Conservation (phyloP, 495 filamentous ascomycete genomes). For the Friedmanniomyces endolithicus region DNA sequence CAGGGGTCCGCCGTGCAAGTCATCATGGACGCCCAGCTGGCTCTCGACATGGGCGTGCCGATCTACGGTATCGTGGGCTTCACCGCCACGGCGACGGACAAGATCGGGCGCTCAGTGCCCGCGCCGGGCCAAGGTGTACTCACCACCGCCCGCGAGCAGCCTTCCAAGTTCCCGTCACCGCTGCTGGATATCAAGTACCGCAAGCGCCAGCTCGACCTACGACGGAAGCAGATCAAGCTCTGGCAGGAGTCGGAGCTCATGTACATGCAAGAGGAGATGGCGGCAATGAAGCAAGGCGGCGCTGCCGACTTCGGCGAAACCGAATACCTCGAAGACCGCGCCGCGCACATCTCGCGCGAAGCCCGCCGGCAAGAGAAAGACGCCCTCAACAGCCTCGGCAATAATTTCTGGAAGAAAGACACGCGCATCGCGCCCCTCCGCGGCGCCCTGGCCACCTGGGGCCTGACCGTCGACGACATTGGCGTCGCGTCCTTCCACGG, state of each 20-base stretch:
- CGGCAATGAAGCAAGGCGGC: slow-evolving; percentile 64
- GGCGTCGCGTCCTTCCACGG: slow-evolving; percentile 95
- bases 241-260: slow-evolving; percentile 93
- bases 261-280: slow-evolving; percentile 80
- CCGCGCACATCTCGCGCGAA: slow-evolving; percentile 77
- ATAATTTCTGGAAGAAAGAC: slow-evolving; percentile 97
- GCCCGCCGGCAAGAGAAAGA: slow-evolving; percentile 83
- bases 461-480: slow-evolving; percentile 92
- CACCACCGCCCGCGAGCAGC: slow-evolving; percentile 87
- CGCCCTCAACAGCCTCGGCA: slow-evolving; percentile 77
- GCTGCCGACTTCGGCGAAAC: slow-evolving; percentile 63
- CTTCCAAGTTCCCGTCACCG: slow-evolving; percentile 83
- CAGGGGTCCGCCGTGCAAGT: slow-evolving; percentile 97
- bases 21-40: slow-evolving; percentile 93
- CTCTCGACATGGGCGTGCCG: slow-evolving; percentile 95
- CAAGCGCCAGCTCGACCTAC: slow-evolving; percentile 81
- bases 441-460: slow-evolving; percentile 92
- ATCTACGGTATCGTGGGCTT: slow-evolving; percentile 91
- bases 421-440: slow-evolving; percentile 85
- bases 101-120: slow-evolving; percentile 94
- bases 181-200: slow-evolving; percentile 95
- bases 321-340: slow-evolving; percentile 77
- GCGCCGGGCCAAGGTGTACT: slow-evolving; percentile 94
- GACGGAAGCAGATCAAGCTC: slow-evolving; percentile 79
- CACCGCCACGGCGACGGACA: slow-evolving; percentile 96